phyloP scores from a whole-genome alignment of 2,329 filamentous ascomycete genomes.

The Fusarium abutilonis region DNA sequence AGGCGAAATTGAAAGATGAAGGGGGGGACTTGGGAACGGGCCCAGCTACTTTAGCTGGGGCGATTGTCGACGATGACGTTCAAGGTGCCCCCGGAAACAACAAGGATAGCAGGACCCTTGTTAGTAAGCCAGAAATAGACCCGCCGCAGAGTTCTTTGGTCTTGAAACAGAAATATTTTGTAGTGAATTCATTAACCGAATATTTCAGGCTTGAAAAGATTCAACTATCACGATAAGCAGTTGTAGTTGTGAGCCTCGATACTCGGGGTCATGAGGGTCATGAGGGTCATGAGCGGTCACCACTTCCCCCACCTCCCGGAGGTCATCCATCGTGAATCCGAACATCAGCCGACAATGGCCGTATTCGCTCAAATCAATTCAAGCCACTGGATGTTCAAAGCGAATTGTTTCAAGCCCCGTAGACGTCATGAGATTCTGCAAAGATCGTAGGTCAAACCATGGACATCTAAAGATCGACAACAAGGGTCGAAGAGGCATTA shows the following conservation, averaged over 20 bases:
- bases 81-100: conserved; percentile 15
- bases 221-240: not conserved
- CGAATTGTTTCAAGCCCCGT: conserved; percentile 1
- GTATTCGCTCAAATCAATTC: conserved; percentile 22
- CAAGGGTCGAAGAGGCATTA: conserved; percentile 5
- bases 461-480: conserved; percentile 1
- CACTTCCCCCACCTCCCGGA: conserved; percentile 32
- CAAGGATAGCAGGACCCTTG: conserved; percentile 4
- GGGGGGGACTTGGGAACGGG: conserved; percentile 30
- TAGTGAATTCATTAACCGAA: not conserved
- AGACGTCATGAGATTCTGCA: not conserved
- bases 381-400: not conserved
- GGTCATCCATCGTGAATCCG: conserved; percentile 23
- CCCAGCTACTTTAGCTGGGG: conserved; percentile 32
- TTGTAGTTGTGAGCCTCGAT: not conserved
- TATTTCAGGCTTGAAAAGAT: not conserved
- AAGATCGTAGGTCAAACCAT: not conserved
- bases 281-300: conserved; percentile 1
- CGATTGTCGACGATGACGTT: conserved; percentile 38
- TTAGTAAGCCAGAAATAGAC: conserved; percentile 35
- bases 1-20: conserved; percentile 7
- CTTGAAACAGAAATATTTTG: not conserved
- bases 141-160: not conserved
- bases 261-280: conserved; percentile 28
- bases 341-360: conserved; percentile 37